Base-by-base conservation (phyloP, 2,329 filamentous ascomycete genomes). In the Chaetomium globosum region DNA sequence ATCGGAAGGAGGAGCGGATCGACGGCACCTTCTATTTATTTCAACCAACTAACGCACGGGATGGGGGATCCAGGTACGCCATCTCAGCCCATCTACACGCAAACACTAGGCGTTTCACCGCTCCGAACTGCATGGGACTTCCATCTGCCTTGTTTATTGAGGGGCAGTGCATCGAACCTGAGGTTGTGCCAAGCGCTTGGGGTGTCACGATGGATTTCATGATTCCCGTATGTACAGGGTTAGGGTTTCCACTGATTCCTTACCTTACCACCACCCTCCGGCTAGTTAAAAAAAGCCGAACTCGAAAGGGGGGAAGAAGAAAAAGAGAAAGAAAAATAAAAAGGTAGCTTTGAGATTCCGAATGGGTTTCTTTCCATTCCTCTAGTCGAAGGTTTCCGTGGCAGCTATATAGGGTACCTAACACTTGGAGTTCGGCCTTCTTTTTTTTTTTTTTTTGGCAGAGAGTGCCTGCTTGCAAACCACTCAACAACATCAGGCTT, bases 1-100 rank as follows among this genome's bases (percentile, higher is more conserved):
- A 68, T 65, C 43, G 54, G 63, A 63, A 65, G 36, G 59, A 46
- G 63, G 60, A 51, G 26, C 9, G 28, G 28, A 55, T 36, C 31
- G n/a, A 21, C 53, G 26, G 21, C 54, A 46, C 57, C 56, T 55
- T 43, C 43, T 28, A 33, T 48, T 36, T 48, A 30, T 36, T 55
- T 30, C 59, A 55, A 16, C 33, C 26, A 64, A 52, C 28, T 16
- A 31, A 61, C 21, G 30, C 19, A 23, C 26, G 12, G 26, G 39
- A 4, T 39, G 58, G 13, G 10, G 56, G 56, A 5, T 43, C n/a
- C 55, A 46, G 36, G 55, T 13, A 59, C 57, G 36, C 51, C 13
- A 33, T 39, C n/a, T 26, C n/a, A 51, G 28, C 33, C 51, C 13
- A 33, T 39, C n/a, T 13, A 33, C 19, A 8, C 21, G n/a, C 30